Evolutionary conservation across 768 basidiomycete genomes (phyloP), one percentile per base, ranked within the genome.

Genomic region (Hirschioporus abietinus): DNA sequence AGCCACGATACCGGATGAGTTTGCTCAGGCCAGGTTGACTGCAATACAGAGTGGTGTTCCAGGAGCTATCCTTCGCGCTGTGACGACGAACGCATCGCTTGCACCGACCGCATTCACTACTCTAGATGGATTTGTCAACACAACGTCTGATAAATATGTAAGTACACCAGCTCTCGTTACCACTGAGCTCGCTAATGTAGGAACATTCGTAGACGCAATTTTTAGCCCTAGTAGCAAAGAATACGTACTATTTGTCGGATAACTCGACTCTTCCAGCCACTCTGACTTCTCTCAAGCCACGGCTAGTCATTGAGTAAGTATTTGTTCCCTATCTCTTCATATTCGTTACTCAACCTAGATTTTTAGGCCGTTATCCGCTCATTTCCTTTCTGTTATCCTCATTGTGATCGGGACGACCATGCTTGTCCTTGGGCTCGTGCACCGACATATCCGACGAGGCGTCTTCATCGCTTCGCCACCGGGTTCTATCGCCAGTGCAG

Each of bases 221-320:
- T 73, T 82, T 91, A 15, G 77, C 88, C 3, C 67, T 88, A 3
- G 76, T 82, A 8, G 88, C 89, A 0, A 83, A 83, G 70, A 78
- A 81, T 0, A 80, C 84, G n/a, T 91, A 88, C 71, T 91, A 90
- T 69, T 72, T 86, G 7, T 66, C 74, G 1, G 65, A 71, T 7
- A 81, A 84, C 65, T 63, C 68, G 5, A 77, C 79, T 0, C 68
- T 86, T 7, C 65, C 75, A 17, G 83, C 83, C 7, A 66, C 72
- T 34, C 69, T 85, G 58, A 80, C 77, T 2, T 78, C 80, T 6
- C 69, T 82, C 12, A 71, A 79, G 18, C 81, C 84, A 24, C 80
- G 88, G 26, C 75, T 91, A 62, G 81, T 79, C 69, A 76, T 91
- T 36, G 84, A 89, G 89, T 90, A 71, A 62, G 87, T 78, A 26